Evolutionary conservation across 1,139 yeast species (phyloP).

Genomic region (Saccharomyces hybrid): DNA sequence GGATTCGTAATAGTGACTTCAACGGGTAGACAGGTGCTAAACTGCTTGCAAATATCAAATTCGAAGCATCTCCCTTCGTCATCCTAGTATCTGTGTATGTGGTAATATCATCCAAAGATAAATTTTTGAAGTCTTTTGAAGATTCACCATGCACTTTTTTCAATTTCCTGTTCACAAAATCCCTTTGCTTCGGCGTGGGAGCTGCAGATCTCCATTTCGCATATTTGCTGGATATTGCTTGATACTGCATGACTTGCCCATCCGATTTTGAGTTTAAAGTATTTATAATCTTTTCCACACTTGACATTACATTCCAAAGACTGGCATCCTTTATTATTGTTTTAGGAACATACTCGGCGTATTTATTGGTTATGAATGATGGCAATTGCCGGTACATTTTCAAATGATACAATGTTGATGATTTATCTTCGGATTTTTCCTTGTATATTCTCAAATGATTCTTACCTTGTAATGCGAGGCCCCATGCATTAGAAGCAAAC

Average conservation of each 20-base stretch:
- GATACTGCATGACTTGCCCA: not conserved
- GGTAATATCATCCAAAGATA: not conserved
- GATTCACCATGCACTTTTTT: slow-evolving; percentile 6
- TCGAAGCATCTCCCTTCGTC: slow-evolving; percentile 36
- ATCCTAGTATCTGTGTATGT: slow-evolving; percentile 10
- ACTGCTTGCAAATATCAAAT: slow-evolving; percentile 39
- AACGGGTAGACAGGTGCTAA: slow-evolving; percentile 28
- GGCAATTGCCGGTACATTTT: slow-evolving; percentile 12
- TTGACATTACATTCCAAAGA: slow-evolving; percentile 16
- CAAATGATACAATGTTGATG: not conserved
- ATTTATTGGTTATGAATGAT: not conserved
- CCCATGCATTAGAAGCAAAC: slow-evolving; percentile 26
- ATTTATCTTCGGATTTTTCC: slow-evolving; percentile 5
- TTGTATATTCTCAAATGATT: slow-evolving; percentile 25
- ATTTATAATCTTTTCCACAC: slow-evolving; percentile 17
- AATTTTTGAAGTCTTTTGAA: not conserved
- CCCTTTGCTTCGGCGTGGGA: slow-evolving; percentile 29
- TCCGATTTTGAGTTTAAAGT: slow-evolving; percentile 6
- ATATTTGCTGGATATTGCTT: slow-evolving; percentile 17
- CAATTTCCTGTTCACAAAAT: slow-evolving; percentile 15
- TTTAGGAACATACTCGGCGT: slow-evolving; percentile 12
- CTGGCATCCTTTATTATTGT: slow-evolving; percentile 18
- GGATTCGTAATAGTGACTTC: slow-evolving; percentile 14
- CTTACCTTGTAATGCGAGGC: slow-evolving; percentile 15
- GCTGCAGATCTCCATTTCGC: slow-evolving; percentile 29